These are phyloP conservation scores for Globisporangium acanthophoron DNA, from an alignment of 352 stramenopile species.

Conservation along the genomic window DNA sequence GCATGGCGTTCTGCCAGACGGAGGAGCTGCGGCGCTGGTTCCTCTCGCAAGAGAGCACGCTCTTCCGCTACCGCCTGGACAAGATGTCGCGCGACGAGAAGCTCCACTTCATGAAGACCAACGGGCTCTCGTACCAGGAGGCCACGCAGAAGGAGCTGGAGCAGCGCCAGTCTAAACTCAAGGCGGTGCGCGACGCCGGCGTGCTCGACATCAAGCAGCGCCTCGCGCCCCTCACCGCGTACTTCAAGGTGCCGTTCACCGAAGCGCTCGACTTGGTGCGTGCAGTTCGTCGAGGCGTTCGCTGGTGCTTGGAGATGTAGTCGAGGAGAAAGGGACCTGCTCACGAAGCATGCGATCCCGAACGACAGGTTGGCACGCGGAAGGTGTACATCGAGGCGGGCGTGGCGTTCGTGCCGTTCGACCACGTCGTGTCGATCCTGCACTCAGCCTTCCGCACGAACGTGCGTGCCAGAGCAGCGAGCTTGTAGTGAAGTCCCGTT, in stretches of 20 bases:
- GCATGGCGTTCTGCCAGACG: constrained; percentile 96
- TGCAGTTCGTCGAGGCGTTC: neutral
- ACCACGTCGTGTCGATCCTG: constrained; percentile 94
- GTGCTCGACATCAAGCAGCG: constrained; percentile 42
- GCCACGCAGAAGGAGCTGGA: constrained; percentile 65
- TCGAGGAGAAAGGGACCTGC: neutral
- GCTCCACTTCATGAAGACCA: constrained; percentile 84
- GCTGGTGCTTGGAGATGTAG: neutral
- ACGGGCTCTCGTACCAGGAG: constrained; percentile 75
- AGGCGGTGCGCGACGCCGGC: constrained; percentile 55
- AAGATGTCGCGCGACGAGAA: constrained; percentile 88
- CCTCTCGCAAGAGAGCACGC: constrained; percentile 91
- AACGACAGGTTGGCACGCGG: constrained; percentile 49
- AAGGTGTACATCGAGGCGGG: constrained; percentile 93
- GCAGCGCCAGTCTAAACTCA: constrained; percentile 51
- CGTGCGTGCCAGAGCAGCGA: constrained; percentile 18
- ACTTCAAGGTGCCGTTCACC: constrained; percentile 97
- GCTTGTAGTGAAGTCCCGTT: no score
- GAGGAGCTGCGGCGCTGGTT: constrained; percentile 98
- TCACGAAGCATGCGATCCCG: neutral
- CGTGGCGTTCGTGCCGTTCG: constrained; percentile 93
- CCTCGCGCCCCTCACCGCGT: constrained; percentile 52
- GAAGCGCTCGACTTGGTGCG: constrained; percentile 93
- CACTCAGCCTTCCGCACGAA: constrained; percentile 89
- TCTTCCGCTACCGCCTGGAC: constrained; percentile 91